Base-by-base conservation (phyloP, 208 protist species). In the Leishmania braziliensis region DNA sequence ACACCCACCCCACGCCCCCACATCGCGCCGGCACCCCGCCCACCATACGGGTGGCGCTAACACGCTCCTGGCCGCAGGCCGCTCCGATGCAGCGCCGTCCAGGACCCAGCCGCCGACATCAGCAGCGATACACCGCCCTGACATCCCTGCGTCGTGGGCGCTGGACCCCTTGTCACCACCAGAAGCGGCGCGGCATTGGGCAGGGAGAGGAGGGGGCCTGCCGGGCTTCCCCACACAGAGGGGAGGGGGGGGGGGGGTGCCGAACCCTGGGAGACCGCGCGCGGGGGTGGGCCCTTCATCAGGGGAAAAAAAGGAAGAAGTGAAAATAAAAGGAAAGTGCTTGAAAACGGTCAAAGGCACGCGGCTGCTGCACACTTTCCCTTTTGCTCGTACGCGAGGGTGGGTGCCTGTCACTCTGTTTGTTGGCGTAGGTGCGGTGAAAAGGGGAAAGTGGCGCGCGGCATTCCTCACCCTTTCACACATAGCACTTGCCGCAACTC, bases 401-500 rank as follows among this genome's bases (percentile, higher is more conserved):
- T 14, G 5, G 10, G 60, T n/a, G 10, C 16, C 8, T 65, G 60
- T 18, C 6, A 14, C n/a, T 36, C n/a, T 36, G 60, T 16, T 8
- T 16, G 51, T 16, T 54, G 51, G 51, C 0, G 51, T 54, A 16
- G 51, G 4, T 8, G 51, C 14, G 51, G 51, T 54, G 12, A 65
- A 12, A 53, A 53, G 48, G 62, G 26, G 26, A 10, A 10, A 4
- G 33, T 26, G 23, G 33, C 60, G 12, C 29, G 58, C 54, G 33
- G 43, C 73, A 18, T 50, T 5, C 63, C 23, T 89, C 74, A 97
- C 26, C 95, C 95, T 82, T 98, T 98, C 36, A 98, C 93, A 79
- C 93, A 97, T 33, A 97, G 56, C 3, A 98, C 75, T 78, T 97
- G 95, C 14, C 82, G 89, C 50, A 98, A 87, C 0, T 82, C 76